Evolutionary conservation across 257 asterid genomes (phyloP).

Genomic region (Penstemon newberryi): DNA sequence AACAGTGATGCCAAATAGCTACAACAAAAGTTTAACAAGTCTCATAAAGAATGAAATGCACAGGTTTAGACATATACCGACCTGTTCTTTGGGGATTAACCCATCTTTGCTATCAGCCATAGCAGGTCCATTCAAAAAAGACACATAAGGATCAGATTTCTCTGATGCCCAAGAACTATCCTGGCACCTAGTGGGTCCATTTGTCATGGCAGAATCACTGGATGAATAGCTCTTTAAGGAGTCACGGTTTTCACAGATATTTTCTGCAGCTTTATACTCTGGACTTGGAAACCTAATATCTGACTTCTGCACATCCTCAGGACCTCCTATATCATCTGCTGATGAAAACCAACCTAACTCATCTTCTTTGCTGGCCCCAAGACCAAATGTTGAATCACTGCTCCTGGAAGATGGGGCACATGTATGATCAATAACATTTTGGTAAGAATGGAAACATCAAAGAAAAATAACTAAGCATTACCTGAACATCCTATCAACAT

Average conservation of each 20-base stretch:
- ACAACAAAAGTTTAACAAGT: background rate
- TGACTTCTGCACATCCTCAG: constrained; percentile 42
- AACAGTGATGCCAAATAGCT: constrained; percentile 18
- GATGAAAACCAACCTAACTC: constrained; percentile 70
- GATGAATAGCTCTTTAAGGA: constrained; percentile 34
- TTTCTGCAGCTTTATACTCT: constrained; percentile 38
- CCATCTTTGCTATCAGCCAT: constrained; percentile 38
- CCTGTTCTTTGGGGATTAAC: constrained; percentile 48
- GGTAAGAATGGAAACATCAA: constrained; percentile 17
- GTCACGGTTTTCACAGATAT: constrained; percentile 35
- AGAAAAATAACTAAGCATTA: constrained; percentile 33
- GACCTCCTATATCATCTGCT: constrained; percentile 52
- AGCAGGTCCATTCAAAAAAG: constrained; percentile 45
- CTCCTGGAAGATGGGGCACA: constrained; percentile 48
- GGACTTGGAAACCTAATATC: constrained; percentile 53
- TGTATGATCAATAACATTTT: constrained; percentile 18
- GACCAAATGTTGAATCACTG: constrained; percentile 81
- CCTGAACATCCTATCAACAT: constrained; percentile 85
- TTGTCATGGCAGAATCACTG: constrained; percentile 36
- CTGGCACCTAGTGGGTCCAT: constrained; percentile 36
- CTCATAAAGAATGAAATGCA: background rate
- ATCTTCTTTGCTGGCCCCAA: constrained; percentile 59
- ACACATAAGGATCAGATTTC: constrained; percentile 36
- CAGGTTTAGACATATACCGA: constrained; percentile 17
- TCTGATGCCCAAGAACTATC: constrained; percentile 45